Evolutionary conservation across 2,329 filamentous ascomycete species (phyloP), one percentile per base, ranked within the genome.

Genomic region (Akanthomyces dipterigenus): DNA sequence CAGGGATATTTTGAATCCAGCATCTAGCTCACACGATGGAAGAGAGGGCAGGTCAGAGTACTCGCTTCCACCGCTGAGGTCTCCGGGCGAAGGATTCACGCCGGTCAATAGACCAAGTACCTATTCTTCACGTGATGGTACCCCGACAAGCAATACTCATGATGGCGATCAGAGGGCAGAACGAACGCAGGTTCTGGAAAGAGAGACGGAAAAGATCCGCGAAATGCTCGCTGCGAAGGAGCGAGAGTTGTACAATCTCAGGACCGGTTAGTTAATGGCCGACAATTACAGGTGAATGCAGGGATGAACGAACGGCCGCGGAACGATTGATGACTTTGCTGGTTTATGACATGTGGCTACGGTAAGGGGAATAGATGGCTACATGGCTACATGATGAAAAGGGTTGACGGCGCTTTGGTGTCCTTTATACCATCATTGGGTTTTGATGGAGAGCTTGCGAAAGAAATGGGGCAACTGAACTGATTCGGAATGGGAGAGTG

Each of bases 171-270:
- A 77, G 8, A 87, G 83, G 66, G 80, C 82, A 4, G 87, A 89
- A 65, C 81, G 86, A 60, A 81, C 88, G 54, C 83, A 83, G 9
- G 82, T 86, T 53, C 75, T 96, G 54, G 82, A 88, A 70, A 80
- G 85, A 26, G 90, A 96, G 71, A 86, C 89, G 0, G 89, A 93
- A 69, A 80, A 80, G 57, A 95, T 95, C 86, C 82, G 89, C 42
- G 84, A 88, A 71, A 78, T 88, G 72, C 77, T 93, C 34, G 81
- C 85, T 11, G 87, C 84, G 14, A 93, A 92, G 69, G 89, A 93
- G 73, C 80, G 85, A 51, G 89, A 93, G 68, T 76, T 93, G 20
- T 28, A 53, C 31, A 36, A 58, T 3, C 60, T 62, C 20, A 51
- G 60, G 40, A 22, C 42, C 5, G 34, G 50, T 3, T 60, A 28